Evolutionary conservation across 2,329 filamentous ascomycete genomes (phyloP).

Genomic region (Aureobasidium subglaciale): DNA sequence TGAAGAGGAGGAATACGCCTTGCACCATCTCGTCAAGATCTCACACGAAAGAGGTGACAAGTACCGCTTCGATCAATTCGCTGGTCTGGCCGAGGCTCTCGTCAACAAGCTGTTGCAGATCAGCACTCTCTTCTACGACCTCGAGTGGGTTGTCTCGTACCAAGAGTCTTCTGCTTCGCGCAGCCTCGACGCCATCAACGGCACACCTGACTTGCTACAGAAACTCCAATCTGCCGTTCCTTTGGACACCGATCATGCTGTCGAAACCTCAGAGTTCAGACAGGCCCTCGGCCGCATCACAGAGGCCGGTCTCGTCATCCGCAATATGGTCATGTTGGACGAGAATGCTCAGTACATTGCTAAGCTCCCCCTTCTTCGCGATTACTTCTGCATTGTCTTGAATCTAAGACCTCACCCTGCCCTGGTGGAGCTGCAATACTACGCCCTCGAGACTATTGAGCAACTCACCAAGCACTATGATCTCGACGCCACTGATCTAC

Average conservation of each 20-base stretch:
- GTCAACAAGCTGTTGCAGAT: constrained; percentile 78
- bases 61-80: constrained; percentile 89
- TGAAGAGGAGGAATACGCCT: constrained; percentile 81
- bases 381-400: constrained; percentile 75
- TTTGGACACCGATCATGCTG: constrained; percentile 55
- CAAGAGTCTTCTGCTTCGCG: constrained; percentile 33
- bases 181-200: constrained; percentile 58
- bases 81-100: constrained; percentile 78
- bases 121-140: constrained; percentile 69
- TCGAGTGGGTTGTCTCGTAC: constrained; percentile 75
- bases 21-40: constrained; percentile 92
- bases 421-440: constrained; percentile 79
- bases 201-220: constrained; percentile 65
- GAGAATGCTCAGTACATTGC: constrained; percentile 82
- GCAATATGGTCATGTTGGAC: constrained; percentile 91
- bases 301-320: constrained; percentile 78
- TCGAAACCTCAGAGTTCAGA: constrained; percentile 64
- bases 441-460: constrained; percentile 85
- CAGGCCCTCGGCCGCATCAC: constrained; percentile 69
- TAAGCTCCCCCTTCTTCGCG: constrained; percentile 66
- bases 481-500: constrained; percentile 63
- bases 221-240: constrained; percentile 57
- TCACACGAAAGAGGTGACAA: constrained; percentile 92
- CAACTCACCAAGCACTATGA: constrained; percentile 77
- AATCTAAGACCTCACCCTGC: constrained; percentile 66